Evolutionary conservation across 768 basidiomycete genomes (phyloP), one percentile per base, ranked within the genome.

Genomic region (Suillus decipiens): DNA sequence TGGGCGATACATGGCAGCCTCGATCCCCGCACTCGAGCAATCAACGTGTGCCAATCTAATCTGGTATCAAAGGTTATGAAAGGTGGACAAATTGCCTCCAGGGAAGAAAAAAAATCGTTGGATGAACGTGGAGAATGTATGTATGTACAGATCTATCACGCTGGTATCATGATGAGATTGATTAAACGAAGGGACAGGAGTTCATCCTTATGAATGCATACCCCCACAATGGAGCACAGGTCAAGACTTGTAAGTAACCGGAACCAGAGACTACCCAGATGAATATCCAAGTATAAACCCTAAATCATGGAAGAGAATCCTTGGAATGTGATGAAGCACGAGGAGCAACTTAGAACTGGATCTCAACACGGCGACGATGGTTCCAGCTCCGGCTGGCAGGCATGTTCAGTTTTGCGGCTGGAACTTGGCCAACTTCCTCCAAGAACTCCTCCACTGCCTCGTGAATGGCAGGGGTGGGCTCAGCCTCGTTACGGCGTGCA

Each of bases 401-500:
- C 5, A 53, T 11, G 19, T 53, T 33, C 0, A 19, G 5, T 11
- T 33, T 19, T 19, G 9, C 51, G 19, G 19, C 6, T n/a, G 31
- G 36, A 31, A 33, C 24, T 63, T 54, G 63, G 51, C 41, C 54
- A 31, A 24, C 15, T n/a, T 59, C 58, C 48, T 66, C 63, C 15
- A 51, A 43, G 28, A 75, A 34, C 48, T 8, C 10, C 34, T 60
- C 9, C 43, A 66, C 5, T 10, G 7, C 33, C 19, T n/a, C 19
- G 6, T 19, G 51, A 34, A 53, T 33, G n/a, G 11, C 58, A 31
- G 57, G 28, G 2, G 65, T 45, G 31, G 71, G 70, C 10, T 65
- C 67, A 36, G 72, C 66, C 5, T 68, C 55, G 28, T 64, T 62
- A 61, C 81, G 81, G 54, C 79, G 77, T 33, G 77, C 81, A 61